A percentile compares a stretch with the other conserved stretches of the same genome.
phyloP scores from a whole-genome alignment of 805 yeast species.

The Kodamaea kakaduensis region DNA sequence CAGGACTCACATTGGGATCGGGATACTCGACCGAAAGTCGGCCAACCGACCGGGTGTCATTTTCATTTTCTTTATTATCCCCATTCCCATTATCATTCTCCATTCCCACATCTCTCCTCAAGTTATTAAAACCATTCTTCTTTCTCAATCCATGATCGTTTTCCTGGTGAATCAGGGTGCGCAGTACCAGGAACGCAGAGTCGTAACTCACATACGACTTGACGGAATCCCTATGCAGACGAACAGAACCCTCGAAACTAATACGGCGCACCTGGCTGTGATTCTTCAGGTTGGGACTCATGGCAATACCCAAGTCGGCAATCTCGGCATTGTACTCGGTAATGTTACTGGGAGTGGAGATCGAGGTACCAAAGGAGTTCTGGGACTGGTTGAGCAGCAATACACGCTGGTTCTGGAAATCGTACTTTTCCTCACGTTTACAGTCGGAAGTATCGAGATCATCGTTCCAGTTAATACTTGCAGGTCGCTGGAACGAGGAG shows the following conservation, averaged over 20 bases:
- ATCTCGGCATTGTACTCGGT: slow-evolving; percentile 39
- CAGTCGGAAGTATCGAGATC: slow-evolving; percentile 25
- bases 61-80: too few relatives aligned
- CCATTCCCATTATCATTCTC: too few relatives aligned
- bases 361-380: slow-evolving; percentile 17
- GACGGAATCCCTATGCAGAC: slow-evolving; percentile 33
- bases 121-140: slow-evolving; percentile 46
- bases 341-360: slow-evolving; percentile 35
- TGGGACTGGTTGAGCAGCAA: slow-evolving; percentile 5
- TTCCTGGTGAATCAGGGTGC: slow-evolving; percentile 13
- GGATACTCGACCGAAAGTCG: neutral
- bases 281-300: slow-evolving; percentile 34
- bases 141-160: slow-evolving; percentile 36
- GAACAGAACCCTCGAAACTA: slow-evolving; percentile 17
- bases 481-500: slow-evolving; percentile 34
- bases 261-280: neutral
- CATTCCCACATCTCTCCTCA: slow-evolving; percentile 25
- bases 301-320: slow-evolving; percentile 40
- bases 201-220: slow-evolving; percentile 60
- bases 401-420: slow-evolving; percentile 2
- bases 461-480: slow-evolving; percentile 40
- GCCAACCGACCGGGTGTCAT: too few relatives aligned
- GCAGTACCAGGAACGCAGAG: slow-evolving; percentile 45
- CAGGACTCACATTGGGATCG: slow-evolving; percentile 1
- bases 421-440: slow-evolving; percentile 2